Evolutionary conservation across 306 rosid species (phyloP).

Genomic region (Cyamopsis tetragonoloba): DNA sequence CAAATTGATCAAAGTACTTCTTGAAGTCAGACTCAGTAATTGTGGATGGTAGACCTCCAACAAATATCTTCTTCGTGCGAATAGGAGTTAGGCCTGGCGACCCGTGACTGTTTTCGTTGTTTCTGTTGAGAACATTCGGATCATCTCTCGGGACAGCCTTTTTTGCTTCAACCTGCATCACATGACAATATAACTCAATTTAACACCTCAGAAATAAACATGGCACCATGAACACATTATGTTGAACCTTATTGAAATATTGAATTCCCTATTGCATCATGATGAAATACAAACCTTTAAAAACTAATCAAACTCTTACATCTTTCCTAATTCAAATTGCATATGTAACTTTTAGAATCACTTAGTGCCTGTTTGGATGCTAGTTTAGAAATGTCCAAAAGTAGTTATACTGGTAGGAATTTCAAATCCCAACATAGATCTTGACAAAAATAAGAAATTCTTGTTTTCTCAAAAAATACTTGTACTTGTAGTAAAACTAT

Average conservation of each 20-base stretch:
- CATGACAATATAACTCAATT: conserved; percentile 15
- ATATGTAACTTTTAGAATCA: background rate
- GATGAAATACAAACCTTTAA: background rate
- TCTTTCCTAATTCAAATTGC: background rate
- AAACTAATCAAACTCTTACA: background rate
- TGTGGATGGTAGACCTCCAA: conserved; percentile 53
- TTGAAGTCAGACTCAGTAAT: conserved; percentile 51
- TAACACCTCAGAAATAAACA: background rate
- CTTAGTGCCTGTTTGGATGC: too few species aligned
- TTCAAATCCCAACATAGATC: too few species aligned
- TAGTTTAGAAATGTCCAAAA: too few species aligned
- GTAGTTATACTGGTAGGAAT: too few species aligned
- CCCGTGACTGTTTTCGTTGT: conserved; percentile 44
- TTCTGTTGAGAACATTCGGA: conserved; percentile 43
- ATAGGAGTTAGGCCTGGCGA: conserved; percentile 46
- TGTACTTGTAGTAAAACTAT: too few species aligned
- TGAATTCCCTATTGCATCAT: conserved; percentile 1
- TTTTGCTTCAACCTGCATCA: conserved; percentile 54
- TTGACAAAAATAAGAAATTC: too few species aligned
- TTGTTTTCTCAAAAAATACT: too few species aligned
- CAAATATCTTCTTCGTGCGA: conserved; percentile 54
- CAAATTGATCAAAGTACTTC: conserved; percentile 55
- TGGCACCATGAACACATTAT: background rate
- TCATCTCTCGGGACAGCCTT: conserved; percentile 62
- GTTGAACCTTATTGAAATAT: background rate